Evolutionary conservation across 306 rosid species (phyloP).

Genomic region (Senna tora): DNA sequence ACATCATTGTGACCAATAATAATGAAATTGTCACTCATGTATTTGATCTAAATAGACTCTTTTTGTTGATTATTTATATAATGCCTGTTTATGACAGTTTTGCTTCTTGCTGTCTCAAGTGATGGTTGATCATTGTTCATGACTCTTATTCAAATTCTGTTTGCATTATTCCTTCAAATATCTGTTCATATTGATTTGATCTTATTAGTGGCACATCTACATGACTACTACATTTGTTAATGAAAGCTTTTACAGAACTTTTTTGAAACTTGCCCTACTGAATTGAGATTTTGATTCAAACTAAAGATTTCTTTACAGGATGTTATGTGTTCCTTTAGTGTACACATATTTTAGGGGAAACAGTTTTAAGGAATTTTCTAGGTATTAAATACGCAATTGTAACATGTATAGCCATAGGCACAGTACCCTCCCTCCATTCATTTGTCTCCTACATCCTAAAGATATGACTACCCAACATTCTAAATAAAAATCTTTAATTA

Average conservation of each 20-base stretch:
- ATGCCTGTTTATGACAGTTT: not conserved
- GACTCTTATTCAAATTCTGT: not conserved
- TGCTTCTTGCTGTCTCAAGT: not conserved
- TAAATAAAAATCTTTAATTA: too few species aligned
- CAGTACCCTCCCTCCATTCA: too few species aligned
- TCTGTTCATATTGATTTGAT: not conserved
- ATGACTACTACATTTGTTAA: not conserved
- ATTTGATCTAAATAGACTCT: not conserved
- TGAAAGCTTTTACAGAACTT: not conserved
- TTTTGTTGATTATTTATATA: not conserved
- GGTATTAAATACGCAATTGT: too few species aligned
- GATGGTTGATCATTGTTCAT: not conserved
- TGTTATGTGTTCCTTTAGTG: too few species aligned
- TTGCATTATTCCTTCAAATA: not conserved
- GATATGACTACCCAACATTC: too few species aligned
- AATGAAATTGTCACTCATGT: conserved; percentile 2
- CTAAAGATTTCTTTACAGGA: not conserved
- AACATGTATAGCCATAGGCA: too few species aligned
- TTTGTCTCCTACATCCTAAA: too few species aligned
- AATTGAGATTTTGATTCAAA: not conserved
- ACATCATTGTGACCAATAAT: conserved; percentile 7
- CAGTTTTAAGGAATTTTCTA: too few species aligned
- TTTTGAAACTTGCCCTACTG: not conserved
- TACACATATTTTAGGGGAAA: too few species aligned
- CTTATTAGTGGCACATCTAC: not conserved